These are phyloP conservation scores for Cnidoscolus chayamansa DNA, from an alignment of 441 rosid species.

Conservation along the genomic window DNA sequence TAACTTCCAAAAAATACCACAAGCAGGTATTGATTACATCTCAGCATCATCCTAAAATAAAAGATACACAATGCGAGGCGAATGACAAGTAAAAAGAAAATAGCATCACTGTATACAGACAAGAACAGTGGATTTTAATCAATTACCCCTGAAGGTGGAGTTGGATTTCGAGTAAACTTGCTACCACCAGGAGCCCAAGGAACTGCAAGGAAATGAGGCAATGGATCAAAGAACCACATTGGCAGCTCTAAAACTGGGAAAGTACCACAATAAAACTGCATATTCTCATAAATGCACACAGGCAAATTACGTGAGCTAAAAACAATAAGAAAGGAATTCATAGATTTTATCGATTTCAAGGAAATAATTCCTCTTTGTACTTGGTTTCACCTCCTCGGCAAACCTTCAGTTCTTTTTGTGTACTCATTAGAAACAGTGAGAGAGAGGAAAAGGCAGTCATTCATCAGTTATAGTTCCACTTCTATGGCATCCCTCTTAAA, in stretches of 20 bases:
- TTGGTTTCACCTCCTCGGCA: neutral
- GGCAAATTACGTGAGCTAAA: neutral
- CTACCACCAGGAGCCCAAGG: conserved; percentile 99
- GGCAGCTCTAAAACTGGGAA: neutral
- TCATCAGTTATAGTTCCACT: neutral
- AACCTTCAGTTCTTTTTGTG: neutral
- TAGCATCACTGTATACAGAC: neutral
- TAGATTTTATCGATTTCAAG: neutral
- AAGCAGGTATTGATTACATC: neutral
- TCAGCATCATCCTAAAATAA: neutral
- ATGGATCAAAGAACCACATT: conserved; percentile 15
- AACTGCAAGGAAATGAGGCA: conserved; percentile 47
- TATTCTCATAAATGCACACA: conserved; percentile 3
- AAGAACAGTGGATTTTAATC: neutral
- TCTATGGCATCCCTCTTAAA: too few relatives aligned
- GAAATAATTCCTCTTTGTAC: neutral
- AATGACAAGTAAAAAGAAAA: neutral
- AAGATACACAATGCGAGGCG: neutral
- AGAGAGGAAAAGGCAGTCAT: neutral
- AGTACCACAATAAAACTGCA: neutral
- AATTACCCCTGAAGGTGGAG: conserved; percentile 84
- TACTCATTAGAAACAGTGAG: too few relatives aligned
- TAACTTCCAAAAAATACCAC: neutral
- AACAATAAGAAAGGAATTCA: neutral
- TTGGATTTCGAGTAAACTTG: conserved; percentile 85